phyloP scores from a whole-genome alignment of 2,329 filamentous ascomycete species.

The Kalmusia sp. region DNA sequence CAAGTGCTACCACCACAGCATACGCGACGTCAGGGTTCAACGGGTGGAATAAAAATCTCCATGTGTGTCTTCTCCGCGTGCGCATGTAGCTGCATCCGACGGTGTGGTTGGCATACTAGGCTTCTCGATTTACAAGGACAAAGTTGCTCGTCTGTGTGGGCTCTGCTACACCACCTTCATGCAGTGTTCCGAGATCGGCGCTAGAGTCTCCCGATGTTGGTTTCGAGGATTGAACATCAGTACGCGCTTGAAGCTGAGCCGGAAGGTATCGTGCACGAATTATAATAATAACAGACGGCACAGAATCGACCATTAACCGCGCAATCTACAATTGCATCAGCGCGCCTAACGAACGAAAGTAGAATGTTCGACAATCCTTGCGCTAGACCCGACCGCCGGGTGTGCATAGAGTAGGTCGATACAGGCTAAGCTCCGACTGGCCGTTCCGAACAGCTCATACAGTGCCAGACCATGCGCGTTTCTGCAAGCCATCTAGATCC shows the following conservation, averaged over 20 bases:
- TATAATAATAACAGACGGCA: background rate
- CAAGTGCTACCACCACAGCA: conserved; percentile 4
- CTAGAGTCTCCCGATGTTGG: background rate
- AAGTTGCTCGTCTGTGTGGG: no score
- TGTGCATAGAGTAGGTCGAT: conserved; percentile 20
- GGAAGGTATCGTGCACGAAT: background rate
- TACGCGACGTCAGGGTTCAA: conserved; percentile 9
- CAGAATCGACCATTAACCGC: conserved; percentile 4
- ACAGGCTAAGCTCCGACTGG: conserved; percentile 25
- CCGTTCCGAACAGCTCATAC: conserved; percentile 18
- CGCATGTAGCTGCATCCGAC: background rate
- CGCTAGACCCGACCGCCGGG: conserved; percentile 5
- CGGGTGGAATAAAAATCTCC: background rate
- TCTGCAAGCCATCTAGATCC: conserved; percentile 22
- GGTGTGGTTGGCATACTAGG: background rate
- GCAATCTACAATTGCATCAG: conserved; percentile 7
- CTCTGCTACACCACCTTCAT: background rate
- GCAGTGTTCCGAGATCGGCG: conserved; percentile 1
- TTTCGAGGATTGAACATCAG: background rate
- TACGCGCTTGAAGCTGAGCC: background rate
- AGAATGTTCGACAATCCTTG: conserved; percentile 10
- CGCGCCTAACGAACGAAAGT: background rate
- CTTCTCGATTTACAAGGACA: background rate
- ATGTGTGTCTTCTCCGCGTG: background rate
- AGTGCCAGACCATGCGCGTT: conserved; percentile 16